Percentiles rank a stretch among this genome's conserved stretches.
Conservation (phyloP, 2,329 filamentous ascomycete genomes). For the Beauveria bassiana region DNA sequence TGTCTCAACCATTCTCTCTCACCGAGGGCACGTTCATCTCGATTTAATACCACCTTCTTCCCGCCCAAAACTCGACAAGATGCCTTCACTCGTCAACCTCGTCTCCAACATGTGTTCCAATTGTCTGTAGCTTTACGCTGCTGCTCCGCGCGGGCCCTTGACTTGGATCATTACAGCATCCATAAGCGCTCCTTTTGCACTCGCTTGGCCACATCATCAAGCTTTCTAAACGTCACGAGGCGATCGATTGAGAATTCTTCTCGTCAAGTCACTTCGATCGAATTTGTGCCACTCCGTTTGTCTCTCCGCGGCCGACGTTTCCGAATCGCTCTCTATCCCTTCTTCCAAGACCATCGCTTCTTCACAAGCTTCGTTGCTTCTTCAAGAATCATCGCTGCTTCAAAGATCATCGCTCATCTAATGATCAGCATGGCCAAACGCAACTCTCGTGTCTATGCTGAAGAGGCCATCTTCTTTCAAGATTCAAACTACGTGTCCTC, state of each 20-base stretch:
- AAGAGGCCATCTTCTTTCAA: constrained; percentile 11
- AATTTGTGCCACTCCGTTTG: not conserved
- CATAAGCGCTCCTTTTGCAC: not conserved
- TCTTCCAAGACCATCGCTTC: too few species aligned
- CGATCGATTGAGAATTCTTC: too few species aligned
- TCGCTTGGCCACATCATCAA: not conserved
- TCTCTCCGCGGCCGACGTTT: not conserved
- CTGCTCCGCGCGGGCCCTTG: constrained; percentile 10
- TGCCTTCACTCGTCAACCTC: constrained; percentile 17
- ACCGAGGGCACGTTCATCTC: constrained; percentile 1
- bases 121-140: constrained; percentile 14
- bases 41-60: not conserved
- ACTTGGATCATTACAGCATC: constrained; percentile 3
- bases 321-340: not conserved
- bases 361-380: too few species aligned
- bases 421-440: constrained; percentile 18
- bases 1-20: constrained; percentile 7
- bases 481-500: too few species aligned
- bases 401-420: too few species aligned
- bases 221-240: not conserved
- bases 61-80: constrained; percentile 14
- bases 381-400: too few species aligned
- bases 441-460: constrained; percentile 17
- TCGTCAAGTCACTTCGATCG: not conserved
- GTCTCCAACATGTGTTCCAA: constrained; percentile 15